Conservation (phyloP, 2,329 filamentous ascomycete genomes). For the Bisporella sp. region DNA sequence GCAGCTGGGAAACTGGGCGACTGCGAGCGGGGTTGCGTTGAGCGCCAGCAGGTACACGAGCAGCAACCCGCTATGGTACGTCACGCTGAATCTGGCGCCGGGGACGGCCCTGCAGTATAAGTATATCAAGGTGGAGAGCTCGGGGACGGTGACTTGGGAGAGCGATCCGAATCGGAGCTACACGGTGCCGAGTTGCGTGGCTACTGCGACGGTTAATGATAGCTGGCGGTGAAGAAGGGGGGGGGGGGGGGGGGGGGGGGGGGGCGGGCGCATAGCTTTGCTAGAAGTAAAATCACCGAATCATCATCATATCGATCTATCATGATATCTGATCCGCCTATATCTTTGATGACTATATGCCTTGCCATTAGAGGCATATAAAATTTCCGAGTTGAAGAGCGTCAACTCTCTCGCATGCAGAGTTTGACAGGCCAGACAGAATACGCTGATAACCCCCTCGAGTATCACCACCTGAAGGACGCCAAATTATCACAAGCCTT, state of each 20-base stretch:
- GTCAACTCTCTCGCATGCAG: too few relatives aligned
- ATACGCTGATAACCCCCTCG: too few relatives aligned
- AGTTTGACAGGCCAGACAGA: too few relatives aligned
- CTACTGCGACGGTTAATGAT: constrained; percentile 17
- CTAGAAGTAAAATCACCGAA: too few relatives aligned
- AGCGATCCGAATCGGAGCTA: constrained; percentile 35
- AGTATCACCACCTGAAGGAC: too few relatives aligned
- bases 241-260: too few relatives aligned
- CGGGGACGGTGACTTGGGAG: constrained; percentile 57
- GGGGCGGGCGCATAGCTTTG: not conserved
- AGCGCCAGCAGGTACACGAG: constrained; percentile 53
- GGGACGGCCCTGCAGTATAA: constrained; percentile 59
- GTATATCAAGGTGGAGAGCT: constrained; percentile 52
- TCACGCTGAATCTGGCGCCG: constrained; percentile 44
- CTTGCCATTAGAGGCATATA: too few relatives aligned
- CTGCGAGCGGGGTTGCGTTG: constrained; percentile 45
- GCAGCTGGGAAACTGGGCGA: constrained; percentile 57
- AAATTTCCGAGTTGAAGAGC: too few relatives aligned
- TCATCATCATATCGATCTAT: too few relatives aligned
- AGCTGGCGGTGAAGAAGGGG: constrained; percentile 20
- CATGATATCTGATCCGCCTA: too few relatives aligned
- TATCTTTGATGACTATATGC: too few relatives aligned
- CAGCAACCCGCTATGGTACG: constrained; percentile 54
- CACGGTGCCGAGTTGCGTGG: constrained; percentile 21
- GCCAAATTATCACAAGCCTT: too few relatives aligned